A percentile compares a stretch with the other conserved stretches of the same genome.
Evolutionary conservation across 2,329 filamentous ascomycete genomes (phyloP).

Genomic region (Tolypocladium nubicola): DNA sequence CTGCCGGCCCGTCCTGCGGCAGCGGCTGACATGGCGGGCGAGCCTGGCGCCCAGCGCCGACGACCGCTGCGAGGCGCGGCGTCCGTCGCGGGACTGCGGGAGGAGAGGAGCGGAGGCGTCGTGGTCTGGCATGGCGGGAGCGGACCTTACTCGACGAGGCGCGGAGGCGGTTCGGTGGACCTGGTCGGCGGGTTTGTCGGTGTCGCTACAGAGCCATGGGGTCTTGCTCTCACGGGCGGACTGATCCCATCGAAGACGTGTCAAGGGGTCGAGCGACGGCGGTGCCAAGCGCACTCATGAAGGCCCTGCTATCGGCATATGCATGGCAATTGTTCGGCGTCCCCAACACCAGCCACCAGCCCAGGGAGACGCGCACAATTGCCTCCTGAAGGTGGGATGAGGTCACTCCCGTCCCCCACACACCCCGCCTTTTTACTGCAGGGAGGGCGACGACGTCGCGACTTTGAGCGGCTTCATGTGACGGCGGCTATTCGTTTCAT

Average conservation of each 20-base stretch:
- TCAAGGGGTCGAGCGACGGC: neutral
- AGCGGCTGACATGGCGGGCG: neutral
- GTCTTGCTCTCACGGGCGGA: neutral
- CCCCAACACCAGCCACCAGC: neutral
- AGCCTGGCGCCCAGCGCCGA: neutral
- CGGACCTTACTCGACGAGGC: neutral
- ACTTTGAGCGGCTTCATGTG: neutral
- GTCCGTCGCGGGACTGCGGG: neutral
- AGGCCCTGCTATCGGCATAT: neutral
- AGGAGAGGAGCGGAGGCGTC: neutral
- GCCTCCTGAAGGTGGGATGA: neutral
- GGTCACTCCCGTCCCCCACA: neutral
- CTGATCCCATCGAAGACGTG: no score
- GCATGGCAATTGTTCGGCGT: neutral
- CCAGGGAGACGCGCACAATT: no score
- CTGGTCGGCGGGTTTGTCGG: no score
- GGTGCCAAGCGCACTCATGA: neutral
- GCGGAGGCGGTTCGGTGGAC: neutral
- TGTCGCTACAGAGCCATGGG: neutral
- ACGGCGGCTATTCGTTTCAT: neutral
- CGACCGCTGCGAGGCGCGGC: neutral
- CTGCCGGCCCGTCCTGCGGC: constrained; percentile 5
- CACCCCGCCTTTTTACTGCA: neutral
- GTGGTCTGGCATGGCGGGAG: neutral
- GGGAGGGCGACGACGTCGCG: neutral